Conservation (phyloP, 1,284 basidiomycete genomes). For the Boletus albobrunnescens region DNA sequence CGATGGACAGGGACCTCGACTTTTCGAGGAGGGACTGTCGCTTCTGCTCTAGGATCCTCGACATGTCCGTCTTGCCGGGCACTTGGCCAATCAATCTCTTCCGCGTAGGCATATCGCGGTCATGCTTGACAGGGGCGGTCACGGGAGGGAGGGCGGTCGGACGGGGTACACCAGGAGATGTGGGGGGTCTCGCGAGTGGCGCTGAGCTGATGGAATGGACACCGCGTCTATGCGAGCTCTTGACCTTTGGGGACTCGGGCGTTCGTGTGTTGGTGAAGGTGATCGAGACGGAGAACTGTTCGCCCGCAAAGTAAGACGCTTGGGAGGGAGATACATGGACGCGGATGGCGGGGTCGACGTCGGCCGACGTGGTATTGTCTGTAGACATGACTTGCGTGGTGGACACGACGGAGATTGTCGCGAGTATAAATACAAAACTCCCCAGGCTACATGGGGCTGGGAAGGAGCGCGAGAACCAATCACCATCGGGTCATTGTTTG, state of each 20-base stretch:
- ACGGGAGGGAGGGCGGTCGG: slow-evolving; percentile 31
- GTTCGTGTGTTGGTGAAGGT: slow-evolving; percentile 82
- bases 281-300: slow-evolving; percentile 79
- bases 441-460: not conserved
- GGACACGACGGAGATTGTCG: not conserved
- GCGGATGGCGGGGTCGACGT: slow-evolving; percentile 50
- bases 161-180: slow-evolving; percentile 65
- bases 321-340: slow-evolving; percentile 74
- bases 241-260: slow-evolving; percentile 40
- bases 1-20: slow-evolving; percentile 53
- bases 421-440: not conserved
- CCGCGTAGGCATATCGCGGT: slow-evolving; percentile 21
- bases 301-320: slow-evolving; percentile 91
- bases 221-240: slow-evolving; percentile 56
- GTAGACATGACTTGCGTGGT: slow-evolving; percentile 15
- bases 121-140: slow-evolving; percentile 23
- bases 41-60: slow-evolving; percentile 28
- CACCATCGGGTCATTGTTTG: no score
- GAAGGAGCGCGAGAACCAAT: no score
- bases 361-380: slow-evolving; percentile 15
- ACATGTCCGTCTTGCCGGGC: slow-evolving; percentile 22
- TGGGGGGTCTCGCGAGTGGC: slow-evolving; percentile 69
- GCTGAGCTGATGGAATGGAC: slow-evolving; percentile 75
- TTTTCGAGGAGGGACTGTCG: slow-evolving; percentile 37
- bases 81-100: slow-evolving; percentile 31